Percentiles rank a stretch among this genome's conserved stretches.
Evolutionary conservation across 2,329 filamentous ascomycete genomes (phyloP).

Genomic region (Botryotinia globosa): DNA sequence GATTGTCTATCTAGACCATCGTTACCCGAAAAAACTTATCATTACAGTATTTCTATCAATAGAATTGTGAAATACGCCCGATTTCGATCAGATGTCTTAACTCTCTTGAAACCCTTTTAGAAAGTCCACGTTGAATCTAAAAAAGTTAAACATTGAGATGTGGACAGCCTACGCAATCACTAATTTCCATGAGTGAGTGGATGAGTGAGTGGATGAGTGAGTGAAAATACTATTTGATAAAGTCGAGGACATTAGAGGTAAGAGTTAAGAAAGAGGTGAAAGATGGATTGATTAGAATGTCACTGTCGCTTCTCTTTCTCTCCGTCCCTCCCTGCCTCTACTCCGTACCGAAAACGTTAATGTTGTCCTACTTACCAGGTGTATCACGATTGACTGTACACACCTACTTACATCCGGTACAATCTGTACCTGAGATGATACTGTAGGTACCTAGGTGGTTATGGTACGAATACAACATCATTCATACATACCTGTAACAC

Average conservation of each 20-base stretch:
- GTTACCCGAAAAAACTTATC: background rate
- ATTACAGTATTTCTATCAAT: constrained; percentile 6
- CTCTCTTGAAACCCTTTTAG: background rate
- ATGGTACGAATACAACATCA: background rate
- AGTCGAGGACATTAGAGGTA: background rate
- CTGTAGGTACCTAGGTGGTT: background rate
- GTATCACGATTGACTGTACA: background rate
- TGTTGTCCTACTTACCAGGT: background rate
- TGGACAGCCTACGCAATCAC: background rate
- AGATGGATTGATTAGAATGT: background rate
- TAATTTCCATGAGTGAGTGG: background rate
- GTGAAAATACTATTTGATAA: background rate
- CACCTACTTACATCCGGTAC: background rate
- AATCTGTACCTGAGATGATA: background rate
- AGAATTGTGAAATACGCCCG: constrained; percentile 12
- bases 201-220: background rate
- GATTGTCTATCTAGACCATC: background rate
- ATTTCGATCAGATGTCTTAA: constrained; percentile 5
- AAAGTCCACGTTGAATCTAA: background rate
- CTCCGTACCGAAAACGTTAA: background rate
- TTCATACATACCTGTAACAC: background rate
- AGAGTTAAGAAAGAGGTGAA: background rate
- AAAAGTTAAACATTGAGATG: background rate
- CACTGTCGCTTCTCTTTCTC: background rate
- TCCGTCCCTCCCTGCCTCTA: background rate